Conservation (phyloP, 345 rosid species). For the Reutealis trisperma region DNA sequence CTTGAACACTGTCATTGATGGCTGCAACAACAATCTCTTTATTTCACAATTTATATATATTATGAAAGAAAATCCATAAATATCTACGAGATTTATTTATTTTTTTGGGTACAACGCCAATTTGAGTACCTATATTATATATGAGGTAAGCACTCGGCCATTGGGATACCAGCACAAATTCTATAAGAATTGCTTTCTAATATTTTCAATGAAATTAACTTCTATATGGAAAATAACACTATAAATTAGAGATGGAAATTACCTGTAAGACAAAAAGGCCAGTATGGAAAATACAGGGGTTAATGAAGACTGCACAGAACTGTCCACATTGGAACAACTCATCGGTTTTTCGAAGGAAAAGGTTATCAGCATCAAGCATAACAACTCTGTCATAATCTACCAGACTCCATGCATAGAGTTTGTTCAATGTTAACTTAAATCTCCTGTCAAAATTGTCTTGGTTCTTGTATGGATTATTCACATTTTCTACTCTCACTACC, state of each 20-base stretch:
- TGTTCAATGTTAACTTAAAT: conserved; percentile 85
- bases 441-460: conserved; percentile 61
- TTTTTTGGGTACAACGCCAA: too few species aligned
- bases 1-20: conserved; percentile 67
- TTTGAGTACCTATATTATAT: too few species aligned
- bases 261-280: conserved; percentile 93
- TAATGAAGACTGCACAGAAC: conserved; percentile 93
- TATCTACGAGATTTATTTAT: too few species aligned
- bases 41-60: neutral
- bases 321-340: conserved; percentile 95
- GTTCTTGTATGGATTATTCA: conserved; percentile 80
- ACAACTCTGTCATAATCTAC: conserved; percentile 80
- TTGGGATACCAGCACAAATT: too few species aligned
- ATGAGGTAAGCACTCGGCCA: too few species aligned
- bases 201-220: too few species aligned
- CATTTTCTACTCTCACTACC: conserved; percentile 80
- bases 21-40: conserved; percentile 41
- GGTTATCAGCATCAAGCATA: conserved; percentile 92
- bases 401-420: conserved; percentile 89
- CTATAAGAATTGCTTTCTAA: too few species aligned
- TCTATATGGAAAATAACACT: neutral
- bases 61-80: neutral
- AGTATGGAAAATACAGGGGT: conserved; percentile 97
- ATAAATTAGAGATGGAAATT: neutral
- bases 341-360: conserved; percentile 76